Evolutionary conservation across 2,329 filamentous ascomycete species (phyloP).

Genomic region (Botrytis hyacinthi): DNA sequence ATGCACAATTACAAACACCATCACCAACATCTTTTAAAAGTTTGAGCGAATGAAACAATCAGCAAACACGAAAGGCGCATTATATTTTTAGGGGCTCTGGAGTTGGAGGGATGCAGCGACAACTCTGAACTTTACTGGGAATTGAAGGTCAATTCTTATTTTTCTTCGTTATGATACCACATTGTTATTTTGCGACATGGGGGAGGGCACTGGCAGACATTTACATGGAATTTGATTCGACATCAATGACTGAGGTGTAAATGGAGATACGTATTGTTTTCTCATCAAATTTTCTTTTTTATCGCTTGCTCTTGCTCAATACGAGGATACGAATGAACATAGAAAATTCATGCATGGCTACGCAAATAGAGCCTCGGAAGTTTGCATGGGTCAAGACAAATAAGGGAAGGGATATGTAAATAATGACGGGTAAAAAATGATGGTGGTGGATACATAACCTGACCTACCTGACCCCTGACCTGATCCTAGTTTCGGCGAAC

Average conservation of each 20-base stretch:
- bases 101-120: not conserved
- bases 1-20: not conserved
- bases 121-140: not conserved
- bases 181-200: constrained; percentile 10
- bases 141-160: not conserved
- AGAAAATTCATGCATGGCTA: not conserved
- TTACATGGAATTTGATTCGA: not conserved
- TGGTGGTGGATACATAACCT: not conserved
- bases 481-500: not conserved
- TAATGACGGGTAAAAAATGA: not conserved
- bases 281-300: not conserved
- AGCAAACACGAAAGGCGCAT: not conserved
- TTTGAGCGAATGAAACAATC: not conserved
- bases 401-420: not conserved
- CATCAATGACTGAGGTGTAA: not conserved
- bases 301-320: not conserved
- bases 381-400: not conserved
- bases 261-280: not conserved
- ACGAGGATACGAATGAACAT: not conserved
- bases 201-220: not conserved
- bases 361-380: not conserved
- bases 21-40: not conserved
- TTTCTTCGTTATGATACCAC: constrained; percentile 15
- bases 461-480: too few species aligned
- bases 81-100: not conserved